Evolutionary conservation across 345 rosid species (phyloP), one percentile per base, ranked within the genome.

Genomic region (Theobroma cacao): DNA sequence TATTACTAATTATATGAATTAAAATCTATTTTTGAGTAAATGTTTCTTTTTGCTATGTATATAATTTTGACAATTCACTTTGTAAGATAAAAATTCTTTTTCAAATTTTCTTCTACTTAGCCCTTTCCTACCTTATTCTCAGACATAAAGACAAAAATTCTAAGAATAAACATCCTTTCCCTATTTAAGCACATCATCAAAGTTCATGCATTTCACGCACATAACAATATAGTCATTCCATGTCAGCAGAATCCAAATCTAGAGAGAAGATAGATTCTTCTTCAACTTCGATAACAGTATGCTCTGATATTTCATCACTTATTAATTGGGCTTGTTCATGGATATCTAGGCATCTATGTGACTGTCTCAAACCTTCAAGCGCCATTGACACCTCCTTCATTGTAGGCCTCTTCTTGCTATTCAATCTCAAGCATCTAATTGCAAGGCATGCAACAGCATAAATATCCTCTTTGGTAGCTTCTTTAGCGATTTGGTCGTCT

Each of bases 371-470:
- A 53, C 30, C 18, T 45, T 74, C 34, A 45, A 79, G 76, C 64
- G 11, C 63, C 62, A 34, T 33, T 11, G 64, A 5, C 7, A 72
- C 76, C 28, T 72, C 63, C 40, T 53, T 72, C 76, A 72, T 72
- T 10, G 26, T 53, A 31, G 76, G 76, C 43, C 76, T 72, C 38
- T 72, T 72, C 76, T 72, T 72, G 9, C 76, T n/a, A 72, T 72
- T 55, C 76, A 72, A 72, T 36, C 63, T 72, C 64, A 72, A 55
- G 48, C 76, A 72, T 53, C 76, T 53, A 2, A 31, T 33, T 7
- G 76, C 76, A 52, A 72, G 62, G 11, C 34, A 11, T 33, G 63
- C 63, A 13, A 72, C 45, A 31, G 11, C 76, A 34, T 18, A 28
- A 55, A 34, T 1, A 4, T 72, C 63, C 18, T 53, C 33, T 9